Evolutionary conservation across 2,329 filamentous ascomycete species (phyloP).

Genomic region (Alternaria burnsii): DNA sequence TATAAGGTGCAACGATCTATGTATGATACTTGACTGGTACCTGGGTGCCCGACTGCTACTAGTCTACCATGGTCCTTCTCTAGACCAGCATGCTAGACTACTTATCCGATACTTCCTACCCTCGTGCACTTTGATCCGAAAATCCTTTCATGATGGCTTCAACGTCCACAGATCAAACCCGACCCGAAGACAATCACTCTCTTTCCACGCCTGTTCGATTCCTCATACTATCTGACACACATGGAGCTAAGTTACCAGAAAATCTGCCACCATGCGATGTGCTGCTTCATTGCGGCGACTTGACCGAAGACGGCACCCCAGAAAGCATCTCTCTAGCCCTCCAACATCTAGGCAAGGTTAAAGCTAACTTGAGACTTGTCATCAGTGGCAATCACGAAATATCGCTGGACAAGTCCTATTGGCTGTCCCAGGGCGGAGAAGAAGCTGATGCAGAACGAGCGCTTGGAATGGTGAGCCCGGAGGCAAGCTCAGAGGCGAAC

Average conservation of each 20-base stretch:
- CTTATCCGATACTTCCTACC: background rate
- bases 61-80: background rate
- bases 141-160: background rate
- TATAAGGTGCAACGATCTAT: background rate
- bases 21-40: background rate
- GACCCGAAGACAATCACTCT: background rate
- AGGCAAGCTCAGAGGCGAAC: conserved; percentile 50
- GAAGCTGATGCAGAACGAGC: conserved; percentile 15
- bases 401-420: conserved; percentile 58
- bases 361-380: conserved; percentile 65
- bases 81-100: background rate
- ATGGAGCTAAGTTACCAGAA: conserved; percentile 29
- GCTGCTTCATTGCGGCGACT: conserved; percentile 66
- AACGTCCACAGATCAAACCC: background rate
- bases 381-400: conserved; percentile 71
- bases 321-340: conserved; percentile 58
- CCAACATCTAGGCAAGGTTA: conserved; percentile 55
- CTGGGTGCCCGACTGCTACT: background rate
- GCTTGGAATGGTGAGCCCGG: conserved; percentile 41
- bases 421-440: conserved; percentile 42
- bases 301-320: conserved; percentile 60
- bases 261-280: conserved; percentile 61
- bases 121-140: background rate
- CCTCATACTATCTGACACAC: conserved; percentile 55
- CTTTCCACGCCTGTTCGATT: conserved; percentile 29